Conservation (phyloP, 345 rosid genomes). For the Eucalyptus decipiens region DNA sequence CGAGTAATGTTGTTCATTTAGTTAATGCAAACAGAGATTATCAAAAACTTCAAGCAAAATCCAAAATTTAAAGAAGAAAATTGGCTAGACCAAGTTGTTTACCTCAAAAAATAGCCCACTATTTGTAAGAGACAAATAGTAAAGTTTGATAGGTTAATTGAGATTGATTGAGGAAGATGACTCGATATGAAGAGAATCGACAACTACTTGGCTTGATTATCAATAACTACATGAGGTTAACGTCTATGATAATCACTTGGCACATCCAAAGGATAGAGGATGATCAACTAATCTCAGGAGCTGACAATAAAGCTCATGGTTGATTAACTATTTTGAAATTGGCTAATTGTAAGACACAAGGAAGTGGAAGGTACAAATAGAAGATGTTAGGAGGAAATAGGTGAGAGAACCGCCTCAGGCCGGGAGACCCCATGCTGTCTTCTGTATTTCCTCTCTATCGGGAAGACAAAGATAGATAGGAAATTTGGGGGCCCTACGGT, state of each 20-base stretch:
- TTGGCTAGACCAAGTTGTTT: background rate
- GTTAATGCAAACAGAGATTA: background rate
- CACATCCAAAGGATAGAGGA: background rate
- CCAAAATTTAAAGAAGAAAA: background rate
- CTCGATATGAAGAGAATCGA: background rate
- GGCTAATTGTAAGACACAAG: background rate
- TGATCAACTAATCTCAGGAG: background rate
- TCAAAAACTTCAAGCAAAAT: background rate
- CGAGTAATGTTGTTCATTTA: background rate
- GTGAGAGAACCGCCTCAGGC: rapidly evolving
- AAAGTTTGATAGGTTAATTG: background rate
- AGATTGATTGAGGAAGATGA: background rate
- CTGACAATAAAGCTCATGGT: background rate
- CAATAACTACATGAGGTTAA: background rate
- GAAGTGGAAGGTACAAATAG: background rate
- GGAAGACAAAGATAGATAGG: no score
- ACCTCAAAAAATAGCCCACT: background rate
- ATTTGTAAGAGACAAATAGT: background rate
- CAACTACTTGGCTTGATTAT: background rate
- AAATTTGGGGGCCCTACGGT: no score
- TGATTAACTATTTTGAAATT: background rate
- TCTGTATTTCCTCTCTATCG: no score
- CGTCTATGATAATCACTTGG: background rate
- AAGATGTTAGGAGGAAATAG: no score
- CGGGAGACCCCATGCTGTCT: rapidly evolving